Conservation (phyloP, 2,329 filamentous ascomycete genomes). For the Sphaerulina vaccinii region DNA sequence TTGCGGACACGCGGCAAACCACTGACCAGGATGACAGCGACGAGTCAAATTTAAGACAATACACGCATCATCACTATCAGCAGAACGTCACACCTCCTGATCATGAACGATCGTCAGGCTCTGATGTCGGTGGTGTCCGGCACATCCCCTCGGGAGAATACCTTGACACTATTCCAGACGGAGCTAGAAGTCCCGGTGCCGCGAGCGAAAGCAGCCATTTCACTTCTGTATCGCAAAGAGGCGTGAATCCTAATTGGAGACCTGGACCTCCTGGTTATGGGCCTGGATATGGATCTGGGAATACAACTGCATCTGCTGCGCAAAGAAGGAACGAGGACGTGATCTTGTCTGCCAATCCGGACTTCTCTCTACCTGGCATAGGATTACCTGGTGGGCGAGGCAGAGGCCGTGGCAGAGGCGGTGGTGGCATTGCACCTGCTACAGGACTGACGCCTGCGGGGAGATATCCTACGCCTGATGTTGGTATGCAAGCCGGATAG, state of each 20-base stretch:
- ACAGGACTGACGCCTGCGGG: conserved; percentile 33
- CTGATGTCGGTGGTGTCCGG: conserved; percentile 29
- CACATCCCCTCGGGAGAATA: conserved; percentile 24
- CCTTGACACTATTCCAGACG: conserved; percentile 63
- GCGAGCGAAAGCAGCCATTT: conserved; percentile 78
- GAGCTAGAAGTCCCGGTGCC: conserved; percentile 61
- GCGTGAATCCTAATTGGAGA: conserved; percentile 87
- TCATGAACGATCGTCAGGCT: conserved; percentile 61
- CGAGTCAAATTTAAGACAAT: conserved; percentile 8
- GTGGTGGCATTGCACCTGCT: conserved; percentile 23
- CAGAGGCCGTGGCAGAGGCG: conserved; percentile 37
- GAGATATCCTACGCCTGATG: conserved; percentile 33
- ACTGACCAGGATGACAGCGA: conserved; percentile 24
- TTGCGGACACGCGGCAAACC: conserved; percentile 1
- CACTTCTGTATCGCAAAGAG: conserved; percentile 85
- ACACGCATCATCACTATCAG: conserved; percentile 7
- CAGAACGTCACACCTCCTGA: conserved; percentile 18
- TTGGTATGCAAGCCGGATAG: conserved; percentile 3
- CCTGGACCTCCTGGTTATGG: conserved; percentile 42
- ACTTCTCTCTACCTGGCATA: conserved; percentile 69
- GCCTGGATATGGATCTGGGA: conserved; percentile 16
- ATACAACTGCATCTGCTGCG: conserved; percentile 41
- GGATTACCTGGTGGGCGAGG: conserved; percentile 34
- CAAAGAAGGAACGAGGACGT: conserved; percentile 62
- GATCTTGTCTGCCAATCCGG: conserved; percentile 75